Evolutionary conservation across 768 basidiomycete genomes (phyloP).

Genomic region (Lactifluus echinatus): DNA sequence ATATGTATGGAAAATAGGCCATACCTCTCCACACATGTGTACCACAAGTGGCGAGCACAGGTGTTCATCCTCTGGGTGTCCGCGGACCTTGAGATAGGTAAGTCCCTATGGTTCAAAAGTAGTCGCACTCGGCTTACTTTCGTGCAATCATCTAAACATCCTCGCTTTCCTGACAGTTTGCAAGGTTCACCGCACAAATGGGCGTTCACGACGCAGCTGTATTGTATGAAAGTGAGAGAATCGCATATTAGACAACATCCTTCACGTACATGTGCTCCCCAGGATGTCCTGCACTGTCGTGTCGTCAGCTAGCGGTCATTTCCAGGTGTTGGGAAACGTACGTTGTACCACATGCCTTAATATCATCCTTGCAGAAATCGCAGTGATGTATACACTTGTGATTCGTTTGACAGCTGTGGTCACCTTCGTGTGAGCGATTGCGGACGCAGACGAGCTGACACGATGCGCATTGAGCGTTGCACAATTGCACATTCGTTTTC

Average conservation of each 20-base stretch:
- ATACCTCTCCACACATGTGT: conserved; percentile 51
- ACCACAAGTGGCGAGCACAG: conserved; percentile 43
- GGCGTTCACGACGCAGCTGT: conserved; percentile 41
- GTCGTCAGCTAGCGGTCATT: not conserved
- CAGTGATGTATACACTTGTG: conserved; percentile 41
- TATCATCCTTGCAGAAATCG: conserved; percentile 32
- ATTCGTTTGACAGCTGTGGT: conserved; percentile 42
- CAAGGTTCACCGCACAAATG: conserved; percentile 51
- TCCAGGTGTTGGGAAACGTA: conserved; percentile 26
- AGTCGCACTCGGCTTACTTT: too few species aligned
- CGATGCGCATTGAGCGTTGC: conserved; percentile 36
- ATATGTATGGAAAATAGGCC: not conserved
- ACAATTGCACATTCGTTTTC: conserved; percentile 39
- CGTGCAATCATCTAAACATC: conserved; percentile 46
- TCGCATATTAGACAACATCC: too few species aligned
- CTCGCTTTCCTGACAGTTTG: conserved; percentile 35
- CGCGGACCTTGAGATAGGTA: conserved; percentile 32
- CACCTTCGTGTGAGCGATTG: conserved; percentile 37
- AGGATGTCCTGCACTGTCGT: conserved; percentile 44
- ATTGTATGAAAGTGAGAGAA: too few species aligned
- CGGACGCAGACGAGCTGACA: conserved; percentile 47
- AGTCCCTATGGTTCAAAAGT: not conserved
- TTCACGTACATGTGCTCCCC: conserved; percentile 48
- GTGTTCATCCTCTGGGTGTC: conserved; percentile 42
- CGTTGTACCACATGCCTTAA: conserved; percentile 37